Conservation (phyloP, 805 yeast genomes). For the Candida chilensis region DNA sequence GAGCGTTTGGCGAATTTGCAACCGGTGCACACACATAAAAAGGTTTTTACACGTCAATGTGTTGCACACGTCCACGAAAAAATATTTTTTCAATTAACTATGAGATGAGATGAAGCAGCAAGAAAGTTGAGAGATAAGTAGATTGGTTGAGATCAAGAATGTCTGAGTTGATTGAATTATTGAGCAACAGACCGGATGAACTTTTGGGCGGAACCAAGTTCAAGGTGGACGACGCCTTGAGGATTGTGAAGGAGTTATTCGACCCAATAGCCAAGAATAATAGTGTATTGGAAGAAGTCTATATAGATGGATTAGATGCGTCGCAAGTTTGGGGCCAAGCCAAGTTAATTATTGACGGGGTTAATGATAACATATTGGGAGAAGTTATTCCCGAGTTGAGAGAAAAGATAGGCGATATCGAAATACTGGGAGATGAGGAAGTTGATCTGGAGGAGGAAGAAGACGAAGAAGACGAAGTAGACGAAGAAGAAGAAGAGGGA, state of each 20-base stretch:
- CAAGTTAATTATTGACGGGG: constrained; percentile 74
- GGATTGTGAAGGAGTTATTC: constrained; percentile 35
- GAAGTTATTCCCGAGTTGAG: constrained; percentile 46
- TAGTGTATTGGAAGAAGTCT: constrained; percentile 72
- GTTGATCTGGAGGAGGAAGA: constrained; percentile 10
- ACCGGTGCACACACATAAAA: too few species aligned
- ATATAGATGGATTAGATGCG: constrained; percentile 81
- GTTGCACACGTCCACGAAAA: too few species aligned
- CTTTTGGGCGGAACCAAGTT: constrained; percentile 6
- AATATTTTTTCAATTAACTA: too few species aligned
- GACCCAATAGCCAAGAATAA: constrained; percentile 47
- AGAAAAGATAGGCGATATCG: constrained; percentile 15
- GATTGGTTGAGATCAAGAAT: too few species aligned
- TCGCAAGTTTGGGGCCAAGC: constrained; percentile 93
- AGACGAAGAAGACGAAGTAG: constrained; percentile 9
- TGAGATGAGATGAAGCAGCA: too few species aligned
- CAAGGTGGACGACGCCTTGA: constrained; percentile 9
- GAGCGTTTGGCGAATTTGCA: too few species aligned
- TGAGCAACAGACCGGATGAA: too few species aligned
- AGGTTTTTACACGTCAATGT: too few species aligned
- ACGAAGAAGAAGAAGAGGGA: constrained; percentile 12
- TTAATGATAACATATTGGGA: constrained; percentile 53
- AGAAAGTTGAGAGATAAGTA: too few species aligned
- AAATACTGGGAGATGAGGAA: constrained; percentile 8
- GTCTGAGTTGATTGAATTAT: too few species aligned